Base-by-base conservation (phyloP, 371 early-diverging fungal genomes). In the Syncephalis fuscata region DNA sequence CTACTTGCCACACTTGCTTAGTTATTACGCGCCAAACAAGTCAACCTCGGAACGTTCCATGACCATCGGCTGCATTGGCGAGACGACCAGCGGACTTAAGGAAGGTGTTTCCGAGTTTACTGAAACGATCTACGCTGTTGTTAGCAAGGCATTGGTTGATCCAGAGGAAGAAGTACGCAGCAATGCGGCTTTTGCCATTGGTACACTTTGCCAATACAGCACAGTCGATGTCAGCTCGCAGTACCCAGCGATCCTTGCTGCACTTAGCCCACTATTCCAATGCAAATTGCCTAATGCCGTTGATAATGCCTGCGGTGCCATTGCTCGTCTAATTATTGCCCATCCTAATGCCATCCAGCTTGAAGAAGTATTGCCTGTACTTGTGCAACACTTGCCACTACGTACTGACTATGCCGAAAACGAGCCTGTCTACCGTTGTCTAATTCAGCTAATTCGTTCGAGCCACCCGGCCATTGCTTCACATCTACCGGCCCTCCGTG, bases 261-360 rank as follows among this genome's bases (percentile, higher is more conserved):
- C 71, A 32, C 61, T 92, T 53, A 70, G 75, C 43, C 82, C 88
- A 48, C 62, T 88, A 54, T 81, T 89, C 65, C 63, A 67, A 23
- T 56, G 63, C 17, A 71, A 76, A 59, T 48, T 74, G 17, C 70
- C 68, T 41, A 86, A 86, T 56, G 67, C 70, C 14, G 71, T 73
- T 17, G 92, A 92, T 63, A 92, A 92, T 59, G 92, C 92, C 23
- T 78, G 82, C 44, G 92, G 92, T 24, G 82, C 88, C 42, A 80
- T 88, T 22, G 79, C 83, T 14, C 72, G 92, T 37, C 71, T 89
- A 60, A 79, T 88, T 48, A 54, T 84, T 47, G 65, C 68, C 39
- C 65, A 71, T 54, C 79, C 85, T 7, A 61, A 71, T 26, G 76
- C 74, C 4, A 73, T 86, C 3, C 87, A 87, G 8, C 56, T 85